phyloP scores from a whole-genome alignment of 768 basidiomycete species.

The Mycena latifolia region DNA sequence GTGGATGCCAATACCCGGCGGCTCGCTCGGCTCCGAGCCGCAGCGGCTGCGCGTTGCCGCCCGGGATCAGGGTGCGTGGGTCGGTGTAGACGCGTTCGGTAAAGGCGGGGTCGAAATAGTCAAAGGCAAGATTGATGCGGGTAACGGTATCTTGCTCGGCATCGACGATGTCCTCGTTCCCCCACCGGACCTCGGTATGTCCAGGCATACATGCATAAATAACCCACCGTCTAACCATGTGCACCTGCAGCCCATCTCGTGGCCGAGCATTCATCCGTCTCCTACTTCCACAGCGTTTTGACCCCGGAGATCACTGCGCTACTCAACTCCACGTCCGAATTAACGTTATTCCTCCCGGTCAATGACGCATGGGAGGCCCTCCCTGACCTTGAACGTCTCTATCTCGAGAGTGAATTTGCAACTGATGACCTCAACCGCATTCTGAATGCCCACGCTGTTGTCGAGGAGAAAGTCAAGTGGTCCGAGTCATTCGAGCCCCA shows the following conservation, averaged over 20 bases:
- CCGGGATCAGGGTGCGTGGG: conserved; percentile 60
- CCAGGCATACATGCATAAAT: conserved; percentile 15
- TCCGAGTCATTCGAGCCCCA: conserved; percentile 69
- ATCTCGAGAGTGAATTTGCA: conserved; percentile 91
- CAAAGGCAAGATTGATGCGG: conserved; percentile 66
- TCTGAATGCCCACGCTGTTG: conserved; percentile 82
- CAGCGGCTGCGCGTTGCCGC: conserved; percentile 81
- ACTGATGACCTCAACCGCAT: conserved; percentile 83
- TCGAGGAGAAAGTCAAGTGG: conserved; percentile 70
- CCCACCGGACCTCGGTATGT: conserved; percentile 81
- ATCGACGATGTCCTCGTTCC: conserved; percentile 80
- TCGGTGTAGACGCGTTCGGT: conserved; percentile 86
- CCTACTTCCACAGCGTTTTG: conserved; percentile 82
- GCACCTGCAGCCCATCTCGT: conserved; percentile 67
- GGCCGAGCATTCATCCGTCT: conserved; percentile 67
- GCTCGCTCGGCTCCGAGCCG: conserved; percentile 82
- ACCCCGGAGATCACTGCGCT: conserved; percentile 66
- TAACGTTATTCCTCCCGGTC: conserved; percentile 92
- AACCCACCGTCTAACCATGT: conserved; percentile 1
- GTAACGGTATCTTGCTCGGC: conserved; percentile 85
- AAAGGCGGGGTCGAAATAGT: conserved; percentile 77
- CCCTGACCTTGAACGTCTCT: conserved; percentile 82
- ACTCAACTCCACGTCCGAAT: conserved; percentile 75
- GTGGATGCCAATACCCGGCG: conserved; percentile 88
- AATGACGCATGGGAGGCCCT: conserved; percentile 88